Evolutionary conservation across 208 protist species (phyloP).

Genomic region (Leishmania braziliensis): DNA sequence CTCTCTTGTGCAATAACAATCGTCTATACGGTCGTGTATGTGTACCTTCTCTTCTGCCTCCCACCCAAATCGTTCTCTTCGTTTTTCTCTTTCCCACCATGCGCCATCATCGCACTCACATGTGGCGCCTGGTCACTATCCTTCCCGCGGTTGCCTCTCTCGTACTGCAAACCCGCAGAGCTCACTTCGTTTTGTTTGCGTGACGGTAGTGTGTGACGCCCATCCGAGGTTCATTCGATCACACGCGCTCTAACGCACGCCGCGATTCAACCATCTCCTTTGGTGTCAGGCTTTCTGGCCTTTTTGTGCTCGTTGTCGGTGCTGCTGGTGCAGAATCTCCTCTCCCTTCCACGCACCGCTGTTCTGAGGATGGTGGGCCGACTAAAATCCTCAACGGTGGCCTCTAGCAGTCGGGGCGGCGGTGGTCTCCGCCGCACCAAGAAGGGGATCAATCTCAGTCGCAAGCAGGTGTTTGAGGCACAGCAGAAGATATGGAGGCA

Average conservation of each 20-base stretch:
- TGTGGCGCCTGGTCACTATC: neutral
- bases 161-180: neutral
- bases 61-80: neutral
- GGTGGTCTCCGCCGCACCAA: slow-evolving; percentile 32
- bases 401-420: neutral
- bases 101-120: neutral
- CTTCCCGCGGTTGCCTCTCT: neutral
- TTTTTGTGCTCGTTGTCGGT: neutral
- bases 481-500: slow-evolving; percentile 53
- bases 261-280: neutral
- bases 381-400: neutral
- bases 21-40: neutral
- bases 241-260: neutral
- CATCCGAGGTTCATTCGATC: neutral
- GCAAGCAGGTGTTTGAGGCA: slow-evolving; percentile 71
- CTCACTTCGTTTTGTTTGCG: neutral
- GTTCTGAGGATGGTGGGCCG: neutral
- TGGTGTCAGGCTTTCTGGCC: neutral
- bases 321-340: neutral
- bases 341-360: neutral
- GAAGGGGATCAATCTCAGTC: slow-evolving; percentile 72
- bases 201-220: neutral
- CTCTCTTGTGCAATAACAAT: neutral
- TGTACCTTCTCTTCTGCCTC: neutral
- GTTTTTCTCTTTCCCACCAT: neutral